A percentile compares a stretch with the other conserved stretches of the same genome.
These are phyloP conservation scores for Xylaria sp. DNA, from an alignment of 2,329 filamentous ascomycete species.

Conservation along the genomic window DNA sequence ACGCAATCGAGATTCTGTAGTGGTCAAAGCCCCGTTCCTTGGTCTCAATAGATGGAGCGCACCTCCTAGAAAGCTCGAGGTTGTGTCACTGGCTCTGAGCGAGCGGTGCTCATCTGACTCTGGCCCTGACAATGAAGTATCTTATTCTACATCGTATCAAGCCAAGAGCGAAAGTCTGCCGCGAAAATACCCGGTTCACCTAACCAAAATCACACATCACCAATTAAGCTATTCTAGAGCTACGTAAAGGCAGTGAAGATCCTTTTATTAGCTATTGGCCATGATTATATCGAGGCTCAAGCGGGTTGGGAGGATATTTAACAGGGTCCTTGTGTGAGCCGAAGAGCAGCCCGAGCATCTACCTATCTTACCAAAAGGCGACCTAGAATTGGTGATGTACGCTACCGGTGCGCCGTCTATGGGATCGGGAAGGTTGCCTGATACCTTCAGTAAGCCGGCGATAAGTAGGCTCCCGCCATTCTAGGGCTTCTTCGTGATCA, in stretches of 20 bases:
- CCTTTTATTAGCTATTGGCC: not conserved
- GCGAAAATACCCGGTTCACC: not conserved
- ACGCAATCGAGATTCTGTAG: slow-evolving; percentile 19
- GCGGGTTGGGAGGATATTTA: not conserved
- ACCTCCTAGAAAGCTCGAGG: slow-evolving; percentile 11
- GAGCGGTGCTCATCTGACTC: slow-evolving; percentile 2
- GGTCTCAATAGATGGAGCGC: slow-evolving; percentile 8
- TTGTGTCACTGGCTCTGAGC: slow-evolving; percentile 24
- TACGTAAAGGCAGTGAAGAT: not conserved
- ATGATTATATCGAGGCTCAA: not conserved
- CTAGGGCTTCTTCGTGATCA: not conserved
- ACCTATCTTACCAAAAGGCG: not conserved
- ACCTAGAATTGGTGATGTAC: not conserved
- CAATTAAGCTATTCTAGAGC: not conserved
- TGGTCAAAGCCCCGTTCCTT: slow-evolving; percentile 2
- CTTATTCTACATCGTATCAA: not conserved
- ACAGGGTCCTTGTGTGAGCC: not conserved
- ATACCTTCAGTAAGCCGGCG: not conserved
- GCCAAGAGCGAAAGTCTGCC: not conserved
- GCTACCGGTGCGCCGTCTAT: not conserved
- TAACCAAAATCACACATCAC: not conserved
- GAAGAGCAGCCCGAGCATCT: not conserved
- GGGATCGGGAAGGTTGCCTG: not conserved
- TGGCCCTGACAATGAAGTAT: slow-evolving; percentile 3
- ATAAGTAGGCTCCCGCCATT: not conserved